These are phyloP conservation scores for Cornus controversa DNA, from an alignment of 148 eudicot species.

Conservation along the genomic window DNA sequence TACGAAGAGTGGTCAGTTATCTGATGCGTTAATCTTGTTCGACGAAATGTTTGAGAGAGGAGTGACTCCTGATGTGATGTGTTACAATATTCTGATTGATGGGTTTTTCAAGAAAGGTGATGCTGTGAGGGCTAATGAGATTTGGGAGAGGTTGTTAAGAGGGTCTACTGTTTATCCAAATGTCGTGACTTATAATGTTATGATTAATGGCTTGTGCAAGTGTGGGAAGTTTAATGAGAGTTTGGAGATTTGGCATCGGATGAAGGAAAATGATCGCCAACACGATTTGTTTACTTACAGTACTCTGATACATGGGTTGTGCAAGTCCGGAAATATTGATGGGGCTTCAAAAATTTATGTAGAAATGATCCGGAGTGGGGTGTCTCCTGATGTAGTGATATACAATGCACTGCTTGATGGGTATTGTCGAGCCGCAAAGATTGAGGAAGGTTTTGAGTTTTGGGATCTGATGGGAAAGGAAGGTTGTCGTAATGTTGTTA, in stretches of 20 bases:
- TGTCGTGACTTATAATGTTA: constrained; percentile 68
- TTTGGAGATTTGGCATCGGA: constrained; percentile 57
- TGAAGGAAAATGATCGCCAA: constrained; percentile 58
- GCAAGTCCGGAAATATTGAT: constrained; percentile 58
- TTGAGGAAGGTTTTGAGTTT: constrained; percentile 43
- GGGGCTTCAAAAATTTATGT: constrained; percentile 54
- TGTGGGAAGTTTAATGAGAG: constrained; percentile 54
- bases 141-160: constrained; percentile 57
- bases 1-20: constrained; percentile 48
- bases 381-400: constrained; percentile 56
- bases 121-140: constrained; percentile 38
- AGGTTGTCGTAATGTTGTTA: constrained; percentile 40
- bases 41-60: constrained; percentile 78
- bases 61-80: constrained; percentile 55
- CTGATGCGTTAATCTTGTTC: constrained; percentile 53
- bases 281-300: constrained; percentile 72
- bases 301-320: constrained; percentile 67
- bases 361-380: constrained; percentile 52
- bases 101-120: constrained; percentile 63
- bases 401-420: constrained; percentile 78
- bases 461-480: constrained; percentile 69
- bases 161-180: constrained; percentile 53
- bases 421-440: constrained; percentile 54
- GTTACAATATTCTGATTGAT: constrained; percentile 77
- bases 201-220: constrained; percentile 73